Evolutionary conservation across 1,139 yeast genomes (phyloP).

Genomic region (Kodamaea anthophila): DNA sequence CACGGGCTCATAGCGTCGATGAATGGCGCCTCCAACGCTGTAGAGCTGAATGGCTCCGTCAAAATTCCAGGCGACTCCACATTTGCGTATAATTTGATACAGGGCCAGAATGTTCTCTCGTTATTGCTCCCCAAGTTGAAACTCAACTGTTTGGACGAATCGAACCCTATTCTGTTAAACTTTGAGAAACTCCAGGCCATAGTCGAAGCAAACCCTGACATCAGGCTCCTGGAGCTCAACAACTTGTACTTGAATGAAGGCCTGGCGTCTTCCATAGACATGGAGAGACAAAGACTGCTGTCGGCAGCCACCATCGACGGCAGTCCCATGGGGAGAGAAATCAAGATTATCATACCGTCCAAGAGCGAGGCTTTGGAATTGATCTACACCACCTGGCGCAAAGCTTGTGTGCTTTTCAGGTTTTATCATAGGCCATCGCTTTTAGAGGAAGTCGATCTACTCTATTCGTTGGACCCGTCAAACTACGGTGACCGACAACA

Average conservation of each 20-base stretch:
- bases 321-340: constrained; percentile 29
- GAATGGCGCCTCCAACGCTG: constrained; percentile 1
- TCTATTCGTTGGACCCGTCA: constrained; percentile 58
- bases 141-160: constrained; percentile 29
- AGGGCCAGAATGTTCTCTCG: constrained; percentile 21
- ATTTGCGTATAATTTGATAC: constrained; percentile 12
- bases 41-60: constrained; percentile 1
- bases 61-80: constrained; percentile 4
- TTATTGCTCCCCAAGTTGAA: constrained; percentile 47
- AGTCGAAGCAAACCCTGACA: constrained; percentile 16
- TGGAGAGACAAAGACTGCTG: constrained; percentile 3
- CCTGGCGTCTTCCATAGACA: constrained; percentile 6
- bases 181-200: constrained; percentile 28
- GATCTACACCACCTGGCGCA: constrained; percentile 75
- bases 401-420: constrained; percentile 77
- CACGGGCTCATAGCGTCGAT: constrained; percentile 7
- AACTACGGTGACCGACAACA: constrained; percentile 70
- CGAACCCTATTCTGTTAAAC: constrained; percentile 24
- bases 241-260: constrained; percentile 20
- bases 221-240: constrained; percentile 14
- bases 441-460: constrained; percentile 46
- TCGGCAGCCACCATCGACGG: constrained; percentile 13
- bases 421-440: constrained; percentile 84
- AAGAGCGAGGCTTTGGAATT: constrained; percentile 65
- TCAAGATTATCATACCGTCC: constrained; percentile 70